Evolutionary conservation across 106 monocot genomes (phyloP), one percentile per base, ranked within the genome.

Genomic region (Agapanthus africanus): DNA sequence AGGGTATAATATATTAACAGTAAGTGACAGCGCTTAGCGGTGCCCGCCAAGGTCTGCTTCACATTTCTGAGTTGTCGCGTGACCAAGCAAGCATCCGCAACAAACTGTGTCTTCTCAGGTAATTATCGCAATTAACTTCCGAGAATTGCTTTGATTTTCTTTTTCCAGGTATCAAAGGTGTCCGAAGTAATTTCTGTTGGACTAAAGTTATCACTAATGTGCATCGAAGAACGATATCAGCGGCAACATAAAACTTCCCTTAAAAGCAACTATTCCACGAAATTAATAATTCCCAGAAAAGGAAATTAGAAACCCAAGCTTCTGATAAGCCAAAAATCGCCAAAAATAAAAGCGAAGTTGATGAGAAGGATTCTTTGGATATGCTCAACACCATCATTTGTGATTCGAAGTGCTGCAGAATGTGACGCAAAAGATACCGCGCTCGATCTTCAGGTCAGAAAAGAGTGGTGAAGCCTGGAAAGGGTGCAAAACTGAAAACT

Each of bases 11-110:
- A n/a, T n/a, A n/a, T n/a, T n/a, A n/a, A n/a, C n/a, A n/a, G n/a
- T n/a, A n/a, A n/a, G n/a, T n/a, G n/a, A n/a, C n/a, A n/a, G n/a
- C n/a, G n/a, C 81, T 95, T n/a, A 87, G 81, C 63, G 95, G 95
- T 56, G 95, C 91, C 4, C 88, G 91, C 39, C 88, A 95, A 66
- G 95, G 88, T 40, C 81, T 95, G 51, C 81, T 95, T 42, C 95
- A 95, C 64, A 95, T 88, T 62, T 95, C 95, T 71, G 95, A 95
- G 65, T 68, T 95, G 40, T 88, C 95, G 31, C 81, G 88, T 73
- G 85, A 91, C 34, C 83, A 77, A 77, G 95, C 83, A 78, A 47
- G 57, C 37, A 68, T 49, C 51, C n/a, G n/a, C n/a, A n/a, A n/a
- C 59, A n/a, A n/a, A n/a, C n/a, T n/a, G n/a, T n/a, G n/a, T n/a